Conservation (phyloP, 2,329 filamentous ascomycete species). For the Leptosphaerulina australis region DNA sequence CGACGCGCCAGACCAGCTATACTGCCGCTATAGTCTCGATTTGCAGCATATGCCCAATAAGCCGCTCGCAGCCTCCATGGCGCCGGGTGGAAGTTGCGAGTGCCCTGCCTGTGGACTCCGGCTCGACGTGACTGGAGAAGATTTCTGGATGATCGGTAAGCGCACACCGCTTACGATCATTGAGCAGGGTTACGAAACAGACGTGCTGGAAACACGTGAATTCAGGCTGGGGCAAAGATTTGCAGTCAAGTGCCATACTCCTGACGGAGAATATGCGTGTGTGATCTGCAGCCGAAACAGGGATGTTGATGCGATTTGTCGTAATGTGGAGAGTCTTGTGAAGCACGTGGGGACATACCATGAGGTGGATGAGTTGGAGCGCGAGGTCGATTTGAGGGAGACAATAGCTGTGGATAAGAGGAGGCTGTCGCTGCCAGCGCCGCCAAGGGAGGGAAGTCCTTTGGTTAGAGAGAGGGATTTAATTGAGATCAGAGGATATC, state of each 20-base stretch:
- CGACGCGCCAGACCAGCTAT: constrained; percentile 32
- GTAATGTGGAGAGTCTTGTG: constrained; percentile 44
- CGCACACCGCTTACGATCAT: constrained; percentile 34
- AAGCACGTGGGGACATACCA: constrained; percentile 47
- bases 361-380: constrained; percentile 40
- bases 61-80: constrained; percentile 40
- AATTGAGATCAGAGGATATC: constrained; percentile 22
- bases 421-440: constrained; percentile 30
- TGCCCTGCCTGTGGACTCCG: constrained; percentile 40
- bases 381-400: constrained; percentile 43
- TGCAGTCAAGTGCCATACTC: constrained; percentile 47
- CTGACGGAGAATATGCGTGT: constrained; percentile 46
- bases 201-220: constrained; percentile 45
- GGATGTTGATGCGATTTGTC: constrained; percentile 46
- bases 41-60: constrained; percentile 40
- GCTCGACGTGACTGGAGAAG: constrained; percentile 39
- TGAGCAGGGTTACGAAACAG: constrained; percentile 38
- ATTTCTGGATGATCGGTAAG: constrained; percentile 50
- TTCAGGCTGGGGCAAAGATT: constrained; percentile 47
- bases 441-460: constrained; percentile 21
- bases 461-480: constrained; percentile 23
- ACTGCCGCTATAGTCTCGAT: constrained; percentile 45
- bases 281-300: constrained; percentile 42
- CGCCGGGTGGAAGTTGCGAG: constrained; percentile 37
- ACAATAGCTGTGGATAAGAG: constrained; percentile 27